Conservation (phyloP, 192 early-diverging fungal genomes). For the Dimargaris cristalligena region DNA sequence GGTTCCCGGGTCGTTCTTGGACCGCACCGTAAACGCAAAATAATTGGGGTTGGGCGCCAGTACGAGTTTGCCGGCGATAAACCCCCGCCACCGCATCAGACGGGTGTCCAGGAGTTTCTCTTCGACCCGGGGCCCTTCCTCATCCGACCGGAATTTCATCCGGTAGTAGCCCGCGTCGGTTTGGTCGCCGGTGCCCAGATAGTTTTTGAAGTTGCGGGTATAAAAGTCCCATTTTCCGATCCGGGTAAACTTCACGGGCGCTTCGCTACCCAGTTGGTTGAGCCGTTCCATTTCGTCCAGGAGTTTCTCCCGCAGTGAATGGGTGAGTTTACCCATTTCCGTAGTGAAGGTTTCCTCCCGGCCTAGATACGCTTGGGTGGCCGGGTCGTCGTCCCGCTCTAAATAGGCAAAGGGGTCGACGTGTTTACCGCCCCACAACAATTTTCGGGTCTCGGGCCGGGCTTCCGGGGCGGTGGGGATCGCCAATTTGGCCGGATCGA, state of each 20-base stretch:
- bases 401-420: slow-evolving; percentile 5
- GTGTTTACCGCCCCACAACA: slow-evolving; percentile 7
- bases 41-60: slow-evolving; percentile 7
- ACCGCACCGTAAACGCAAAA: slow-evolving; percentile 8
- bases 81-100: slow-evolving; percentile 11
- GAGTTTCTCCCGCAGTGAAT: background rate
- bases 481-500: background rate
- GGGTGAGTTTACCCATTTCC: slow-evolving; percentile 5
- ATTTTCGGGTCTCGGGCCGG: background rate
- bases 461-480: background rate
- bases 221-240: slow-evolving; percentile 2
- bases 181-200: background rate
- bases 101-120: slow-evolving; percentile 10
- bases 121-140: background rate
- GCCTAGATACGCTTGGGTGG: background rate
- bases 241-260: background rate
- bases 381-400: slow-evolving; percentile 1
- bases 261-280: slow-evolving; percentile 4
- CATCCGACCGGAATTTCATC: background rate
- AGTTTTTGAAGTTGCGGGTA: background rate
- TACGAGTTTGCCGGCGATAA: slow-evolving; percentile 3
- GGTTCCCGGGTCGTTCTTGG: slow-evolving; percentile 4
- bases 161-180: slow-evolving; percentile 7
- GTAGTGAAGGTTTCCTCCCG: slow-evolving; percentile 6
- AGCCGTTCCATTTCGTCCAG: background rate